Conservation (phyloP, 2,329 filamentous ascomycete genomes). For the Aspergillus hiratsukae region DNA sequence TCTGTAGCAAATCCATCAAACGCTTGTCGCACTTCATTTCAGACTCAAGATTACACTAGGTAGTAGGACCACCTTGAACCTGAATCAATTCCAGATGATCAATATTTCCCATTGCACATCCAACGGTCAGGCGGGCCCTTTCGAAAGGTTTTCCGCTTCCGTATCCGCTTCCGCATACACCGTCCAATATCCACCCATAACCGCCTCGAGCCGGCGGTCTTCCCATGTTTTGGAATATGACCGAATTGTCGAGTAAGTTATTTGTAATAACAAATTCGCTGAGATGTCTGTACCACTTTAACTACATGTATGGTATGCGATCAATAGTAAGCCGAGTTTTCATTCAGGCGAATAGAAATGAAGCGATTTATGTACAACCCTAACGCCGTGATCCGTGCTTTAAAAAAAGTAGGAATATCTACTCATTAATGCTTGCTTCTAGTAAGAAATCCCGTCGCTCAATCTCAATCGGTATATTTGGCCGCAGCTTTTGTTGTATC, state of each 20-base stretch:
- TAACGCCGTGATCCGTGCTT: not conserved
- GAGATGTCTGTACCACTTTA: not conserved
- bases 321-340: not conserved
- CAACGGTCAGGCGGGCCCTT: not conserved
- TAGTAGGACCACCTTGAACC: not conserved
- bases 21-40: not conserved
- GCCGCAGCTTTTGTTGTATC: constrained; percentile 47
- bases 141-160: not conserved
- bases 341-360: not conserved
- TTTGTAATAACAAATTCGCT: not conserved
- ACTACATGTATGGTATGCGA: not conserved
- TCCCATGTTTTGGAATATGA: not conserved
- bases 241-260: not conserved
- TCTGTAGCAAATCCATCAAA: not conserved
- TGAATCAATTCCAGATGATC: not conserved
- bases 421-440: not conserved
- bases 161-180: constrained; percentile 13
- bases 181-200: not conserved
- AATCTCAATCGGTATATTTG: constrained; percentile 18
- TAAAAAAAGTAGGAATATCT: not conserved
- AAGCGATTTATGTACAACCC: not conserved
- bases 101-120: too few relatives aligned
- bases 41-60: not conserved
- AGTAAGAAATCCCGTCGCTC: not conserved
- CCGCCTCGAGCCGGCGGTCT: not conserved